Conservation (phyloP, 495 filamentous ascomycete genomes). For the Penicillium cinerascens region DNA sequence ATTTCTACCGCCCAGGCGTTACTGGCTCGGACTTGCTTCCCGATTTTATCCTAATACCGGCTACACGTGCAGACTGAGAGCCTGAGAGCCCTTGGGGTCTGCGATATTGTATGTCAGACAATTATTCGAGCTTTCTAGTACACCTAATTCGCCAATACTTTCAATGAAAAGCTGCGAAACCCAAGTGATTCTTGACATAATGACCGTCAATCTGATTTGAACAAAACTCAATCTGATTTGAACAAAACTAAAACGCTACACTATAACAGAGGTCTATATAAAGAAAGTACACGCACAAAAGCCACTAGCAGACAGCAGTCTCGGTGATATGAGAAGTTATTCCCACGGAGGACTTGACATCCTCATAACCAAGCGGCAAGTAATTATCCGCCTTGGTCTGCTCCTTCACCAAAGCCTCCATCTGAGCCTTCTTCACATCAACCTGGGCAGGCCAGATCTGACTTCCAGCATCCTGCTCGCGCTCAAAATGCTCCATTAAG, state of each 20-base stretch:
- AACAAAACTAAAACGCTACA: not conserved
- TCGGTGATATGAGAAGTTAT: not conserved
- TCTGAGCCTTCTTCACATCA: not conserved
- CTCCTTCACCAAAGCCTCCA: not conserved
- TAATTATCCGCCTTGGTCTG: not conserved
- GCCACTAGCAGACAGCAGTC: not conserved
- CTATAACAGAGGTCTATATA: not conserved
- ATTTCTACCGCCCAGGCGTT: too few relatives aligned
- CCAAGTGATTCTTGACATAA: too few relatives aligned
- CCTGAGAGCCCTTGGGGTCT: too few relatives aligned
- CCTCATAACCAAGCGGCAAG: not conserved
- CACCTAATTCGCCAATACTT: too few relatives aligned
- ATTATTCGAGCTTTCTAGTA: too few relatives aligned
- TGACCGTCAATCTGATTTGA: not conserved
- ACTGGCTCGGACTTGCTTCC: too few relatives aligned
- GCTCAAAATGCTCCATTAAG: conserved; percentile 34
- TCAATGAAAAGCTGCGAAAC: too few relatives aligned
- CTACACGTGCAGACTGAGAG: too few relatives aligned
- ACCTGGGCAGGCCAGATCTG: conserved; percentile 43
- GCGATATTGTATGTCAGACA: too few relatives aligned
- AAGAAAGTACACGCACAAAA: not conserved
- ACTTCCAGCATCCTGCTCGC: conserved; percentile 31
- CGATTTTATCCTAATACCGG: too few relatives aligned
- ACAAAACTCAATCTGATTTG: not conserved
- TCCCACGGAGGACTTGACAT: not conserved